These are phyloP conservation scores for Penicillium cataractarum DNA, from an alignment of 495 filamentous ascomycete species.

Conservation along the genomic window DNA sequence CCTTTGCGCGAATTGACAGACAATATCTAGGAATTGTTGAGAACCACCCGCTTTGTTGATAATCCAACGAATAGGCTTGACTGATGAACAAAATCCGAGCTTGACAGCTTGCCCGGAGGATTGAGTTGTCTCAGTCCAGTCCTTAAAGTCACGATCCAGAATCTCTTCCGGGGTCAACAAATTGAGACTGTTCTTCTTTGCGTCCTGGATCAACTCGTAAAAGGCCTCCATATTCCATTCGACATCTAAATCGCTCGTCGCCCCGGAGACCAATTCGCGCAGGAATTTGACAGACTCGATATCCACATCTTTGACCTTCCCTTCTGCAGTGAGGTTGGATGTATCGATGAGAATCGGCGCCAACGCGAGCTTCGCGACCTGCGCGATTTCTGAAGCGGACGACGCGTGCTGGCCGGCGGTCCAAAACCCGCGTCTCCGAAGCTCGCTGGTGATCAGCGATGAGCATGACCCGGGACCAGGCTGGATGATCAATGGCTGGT, in stretches of 20 bases:
- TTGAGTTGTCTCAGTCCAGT: slow-evolving; percentile 65
- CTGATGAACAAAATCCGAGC: slow-evolving; percentile 76
- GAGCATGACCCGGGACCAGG: slow-evolving; percentile 75
- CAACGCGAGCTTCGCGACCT: slow-evolving; percentile 76
- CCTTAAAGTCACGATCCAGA: slow-evolving; percentile 89
- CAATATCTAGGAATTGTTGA: slow-evolving; percentile 48
- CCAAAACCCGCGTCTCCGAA: slow-evolving; percentile 59
- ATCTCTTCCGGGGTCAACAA: slow-evolving; percentile 71
- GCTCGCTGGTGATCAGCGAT: slow-evolving; percentile 69
- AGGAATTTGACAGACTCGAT: slow-evolving; percentile 64
- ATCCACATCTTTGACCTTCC: slow-evolving; percentile 78
- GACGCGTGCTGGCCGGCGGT: slow-evolving; percentile 10
- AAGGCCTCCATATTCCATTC: slow-evolving; percentile 56
- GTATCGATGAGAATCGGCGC: slow-evolving; percentile 88
- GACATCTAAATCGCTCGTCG: slow-evolving; percentile 20
- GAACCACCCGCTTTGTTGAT: slow-evolving; percentile 53
- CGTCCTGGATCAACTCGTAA: slow-evolving; percentile 62
- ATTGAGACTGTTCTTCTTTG: slow-evolving; percentile 73
- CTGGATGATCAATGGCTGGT: slow-evolving; percentile 62
- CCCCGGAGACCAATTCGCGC: slow-evolving; percentile 51
- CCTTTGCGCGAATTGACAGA: slow-evolving; percentile 55
- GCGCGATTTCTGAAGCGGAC: slow-evolving; percentile 41
- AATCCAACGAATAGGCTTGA: slow-evolving; percentile 68
- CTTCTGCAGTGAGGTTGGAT: slow-evolving; percentile 64
- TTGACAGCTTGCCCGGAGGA: slow-evolving; percentile 36